Evolutionary conservation across 2,329 filamentous ascomycete species (phyloP).

Genomic region (Pseudopyricularia cyperi): DNA sequence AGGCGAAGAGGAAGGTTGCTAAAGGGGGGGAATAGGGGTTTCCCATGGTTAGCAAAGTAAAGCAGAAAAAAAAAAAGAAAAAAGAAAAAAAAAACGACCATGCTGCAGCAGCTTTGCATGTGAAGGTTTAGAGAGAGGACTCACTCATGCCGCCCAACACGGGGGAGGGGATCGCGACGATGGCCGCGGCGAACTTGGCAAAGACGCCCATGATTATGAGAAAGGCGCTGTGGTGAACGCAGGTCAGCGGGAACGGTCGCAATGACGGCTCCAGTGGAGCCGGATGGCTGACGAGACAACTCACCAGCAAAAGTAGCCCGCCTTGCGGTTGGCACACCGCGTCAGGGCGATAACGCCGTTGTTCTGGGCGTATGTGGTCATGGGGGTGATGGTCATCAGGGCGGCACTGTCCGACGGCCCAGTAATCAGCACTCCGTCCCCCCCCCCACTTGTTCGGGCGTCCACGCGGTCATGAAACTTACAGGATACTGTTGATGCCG

Average conservation of each 20-base stretch:
- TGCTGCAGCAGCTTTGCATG: too few species aligned
- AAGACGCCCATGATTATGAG: conserved; percentile 72
- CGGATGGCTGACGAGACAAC: neutral
- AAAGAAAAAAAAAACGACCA: neutral
- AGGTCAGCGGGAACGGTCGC: neutral
- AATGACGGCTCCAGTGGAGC: neutral
- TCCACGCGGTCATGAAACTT: neutral
- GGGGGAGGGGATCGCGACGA: conserved; percentile 59
- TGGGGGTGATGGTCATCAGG: conserved; percentile 67
- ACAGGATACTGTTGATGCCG: conserved; percentile 58
- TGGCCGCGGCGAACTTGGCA: conserved; percentile 68
- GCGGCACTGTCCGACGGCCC: conserved; percentile 31
- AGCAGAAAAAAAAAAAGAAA: neutral
- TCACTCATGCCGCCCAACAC: conserved; percentile 51
- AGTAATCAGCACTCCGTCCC: neutral
- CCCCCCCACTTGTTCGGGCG: neutral
- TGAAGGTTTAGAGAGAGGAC: neutral
- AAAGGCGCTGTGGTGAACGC: conserved; percentile 37
- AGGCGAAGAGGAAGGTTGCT: conserved; percentile 64
- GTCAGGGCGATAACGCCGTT: conserved; percentile 77
- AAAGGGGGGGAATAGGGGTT: neutral
- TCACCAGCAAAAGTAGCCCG: conserved; percentile 60
- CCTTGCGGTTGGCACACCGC: conserved; percentile 67
- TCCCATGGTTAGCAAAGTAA: neutral
- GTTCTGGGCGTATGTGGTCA: conserved; percentile 73